Base-by-base conservation (phyloP, 441 rosid genomes). In the Manihot esculenta region DNA sequence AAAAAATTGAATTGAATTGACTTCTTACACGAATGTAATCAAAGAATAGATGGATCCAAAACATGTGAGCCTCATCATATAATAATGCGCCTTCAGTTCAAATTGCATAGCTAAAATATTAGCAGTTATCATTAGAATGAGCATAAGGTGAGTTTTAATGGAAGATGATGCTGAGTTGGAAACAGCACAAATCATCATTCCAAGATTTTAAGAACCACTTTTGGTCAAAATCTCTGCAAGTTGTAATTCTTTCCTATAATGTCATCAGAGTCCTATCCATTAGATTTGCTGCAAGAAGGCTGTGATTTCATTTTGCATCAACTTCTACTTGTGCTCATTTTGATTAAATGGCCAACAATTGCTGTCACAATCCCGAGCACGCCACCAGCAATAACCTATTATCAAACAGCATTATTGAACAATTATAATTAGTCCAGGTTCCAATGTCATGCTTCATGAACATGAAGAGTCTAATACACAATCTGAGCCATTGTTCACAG, bases 331-430 rank as follows among this genome's bases (percentile, higher is more conserved):
- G 14, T 18, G 21, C 59, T n/a, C 60, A 76, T 56, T 60, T 61
- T 63, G 76, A 90, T 81, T 62, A 89, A 27, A 75, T 84, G 80
- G 48, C 92, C 93, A 50, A 72, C 53, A 67, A 69, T 66, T 27
- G 94, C 88, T 5, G 97, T 89, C 12, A 72, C 74, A 41, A 78
- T 74, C 58, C 99, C 99, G 15, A 94, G 94, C 55, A 92, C 68
- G 30, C 88, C 85, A 64, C 99, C 99, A 15, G 87, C 97, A 65
- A 88, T 33, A 30, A 92, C 99, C 99, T 94, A 82, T 59, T 48
- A 77, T 66, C 33, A n/a, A 30, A 71, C 21, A 72, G 62, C n/a
- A 67, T 73, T 30, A 72, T 59, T 54, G 26, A 44, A 23, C 44
- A 38, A 24, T 23, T 42, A 30, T 13, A 47, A 50, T 49, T 33